These are phyloP conservation scores for Candida suzukii DNA, from an alignment of 805 yeast genomes.

Conservation along the genomic window DNA sequence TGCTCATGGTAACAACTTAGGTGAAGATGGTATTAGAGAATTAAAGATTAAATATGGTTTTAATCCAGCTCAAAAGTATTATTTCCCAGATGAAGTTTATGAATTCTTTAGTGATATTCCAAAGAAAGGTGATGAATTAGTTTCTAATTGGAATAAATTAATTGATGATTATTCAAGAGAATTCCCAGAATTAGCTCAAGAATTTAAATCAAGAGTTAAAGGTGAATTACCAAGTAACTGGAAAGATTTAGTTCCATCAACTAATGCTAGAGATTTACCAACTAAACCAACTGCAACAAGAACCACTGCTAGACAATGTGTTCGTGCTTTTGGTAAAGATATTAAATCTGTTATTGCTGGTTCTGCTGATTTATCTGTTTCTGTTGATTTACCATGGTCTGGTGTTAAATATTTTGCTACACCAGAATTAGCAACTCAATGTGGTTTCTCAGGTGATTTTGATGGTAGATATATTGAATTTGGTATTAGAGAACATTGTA, in stretches of 20 bases:
- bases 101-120: conserved; percentile 56
- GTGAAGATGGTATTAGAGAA: conserved; percentile 85
- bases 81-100: conserved; percentile 77
- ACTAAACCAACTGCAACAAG: conserved; percentile 67
- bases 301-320: conserved; percentile 89
- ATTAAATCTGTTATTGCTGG: conserved; percentile 74
- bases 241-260: conserved; percentile 34
- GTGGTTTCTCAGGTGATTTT: conserved; percentile 94
- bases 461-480: conserved; percentile 91
- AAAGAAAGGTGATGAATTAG: conserved; percentile 51
- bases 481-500: conserved; percentile 99
- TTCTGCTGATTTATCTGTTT: conserved; percentile 96
- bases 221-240: conserved; percentile 80
- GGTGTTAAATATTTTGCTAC: conserved; percentile 25
- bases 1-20: conserved; percentile 95
- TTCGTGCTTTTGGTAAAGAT: conserved; percentile 72
- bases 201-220: conserved; percentile 67
- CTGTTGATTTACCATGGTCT: conserved; percentile 74
- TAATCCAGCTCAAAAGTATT: conserved; percentile 75
- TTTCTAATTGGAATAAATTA: conserved; percentile 68
- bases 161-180: conserved; percentile 55
- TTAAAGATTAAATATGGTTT: conserved; percentile 80
- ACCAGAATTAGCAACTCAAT: conserved; percentile 53
- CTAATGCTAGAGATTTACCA: conserved; percentile 51
- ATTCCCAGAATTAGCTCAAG: conserved; percentile 76